Base-by-base conservation (phyloP, 1,139 yeast genomes). In the Pichia sp. region DNA sequence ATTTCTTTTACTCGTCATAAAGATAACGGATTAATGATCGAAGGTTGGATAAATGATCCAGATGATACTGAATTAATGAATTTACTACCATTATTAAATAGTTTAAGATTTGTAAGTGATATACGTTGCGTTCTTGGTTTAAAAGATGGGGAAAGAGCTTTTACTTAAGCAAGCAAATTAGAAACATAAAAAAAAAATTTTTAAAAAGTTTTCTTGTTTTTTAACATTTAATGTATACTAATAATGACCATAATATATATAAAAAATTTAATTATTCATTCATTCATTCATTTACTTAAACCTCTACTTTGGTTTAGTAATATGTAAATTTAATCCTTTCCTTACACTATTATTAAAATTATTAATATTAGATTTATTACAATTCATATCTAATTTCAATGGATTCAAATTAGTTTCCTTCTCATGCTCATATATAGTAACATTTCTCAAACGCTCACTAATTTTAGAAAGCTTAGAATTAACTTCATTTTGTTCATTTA, bases 21-120 rank as follows among this genome's bases (percentile, higher is more conserved):
- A 51, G 80, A 82, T 55, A 92, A 92, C 60, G 98, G 96, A 1
- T 81, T 92, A 32, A 81, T 84, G 67, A 87, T 92, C 23, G 97
- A 90, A 64, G 97, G 98, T 37, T 92, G 98, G 98, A 87, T 92
- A 51, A 87, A 87, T 58, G 98, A 92, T 64, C 95, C 95, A 23
- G 78, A 82, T 38, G 98, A 92, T 61, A 73, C 82, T 26, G 95
- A 87, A 57, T 68, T 92, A 47, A 67, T 92, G 61, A 81, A 87
- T 56, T 66, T 92, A 43, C 65, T 92, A 41, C 97, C 98, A 2
- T 68, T 92, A 61, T 69, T 92, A 44, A 80, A 84, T 56, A 85
- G 95, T 30, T 66, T 92, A 56, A 73, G 96, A 49, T 76, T 79
- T 52, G 78, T 92, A 30, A 81, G 87, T 7, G 98, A 92, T 64